phyloP scores from a whole-genome alignment of 2,329 filamentous ascomycete genomes.

The Trichoderma hamatum region DNA sequence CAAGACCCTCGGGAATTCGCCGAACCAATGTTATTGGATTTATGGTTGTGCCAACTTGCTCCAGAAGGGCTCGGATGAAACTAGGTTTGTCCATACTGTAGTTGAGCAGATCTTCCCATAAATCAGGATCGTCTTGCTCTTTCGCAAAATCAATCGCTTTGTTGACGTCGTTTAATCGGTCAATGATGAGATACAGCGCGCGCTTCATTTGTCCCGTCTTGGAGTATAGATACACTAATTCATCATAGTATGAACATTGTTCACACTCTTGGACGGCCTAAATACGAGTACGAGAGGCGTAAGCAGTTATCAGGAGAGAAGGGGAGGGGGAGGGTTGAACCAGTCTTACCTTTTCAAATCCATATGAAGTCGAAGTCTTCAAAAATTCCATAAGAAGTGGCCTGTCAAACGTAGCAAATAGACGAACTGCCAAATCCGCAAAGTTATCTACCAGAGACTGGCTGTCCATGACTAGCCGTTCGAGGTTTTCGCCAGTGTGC shows the following conservation, averaged over 20 bases:
- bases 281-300: not conserved
- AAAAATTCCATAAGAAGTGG: slow-evolving; percentile 83
- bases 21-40: slow-evolving; percentile 88
- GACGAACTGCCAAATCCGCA: slow-evolving; percentile 80
- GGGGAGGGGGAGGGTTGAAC: not conserved
- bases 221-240: slow-evolving; percentile 93
- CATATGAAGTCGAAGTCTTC: slow-evolving; percentile 80
- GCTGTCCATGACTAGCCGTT: slow-evolving; percentile 61
- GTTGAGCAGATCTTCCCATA: slow-evolving; percentile 92
- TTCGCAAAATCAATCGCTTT: slow-evolving; percentile 95
- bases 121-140: slow-evolving; percentile 84
- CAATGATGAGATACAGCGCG: slow-evolving; percentile 89
- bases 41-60: slow-evolving; percentile 92
- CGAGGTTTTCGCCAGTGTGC: slow-evolving; percentile 55
- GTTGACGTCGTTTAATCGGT: slow-evolving; percentile 85
- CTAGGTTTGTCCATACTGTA: slow-evolving; percentile 98
- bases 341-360: slow-evolving; percentile 69
- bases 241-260: slow-evolving; percentile 76
- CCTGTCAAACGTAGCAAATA: slow-evolving; percentile 85
- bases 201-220: slow-evolving; percentile 94
- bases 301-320: slow-evolving; percentile 27
- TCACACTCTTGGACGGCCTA: slow-evolving; percentile 79
- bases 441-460: slow-evolving; percentile 79
- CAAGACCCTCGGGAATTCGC: slow-evolving; percentile 87
- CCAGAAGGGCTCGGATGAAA: slow-evolving; percentile 89